A percentile compares a stretch with the other conserved stretches of the same genome.
These are phyloP conservation scores for Begonia peltatifolia DNA, from an alignment of 306 rosid species.

Conservation along the genomic window DNA sequence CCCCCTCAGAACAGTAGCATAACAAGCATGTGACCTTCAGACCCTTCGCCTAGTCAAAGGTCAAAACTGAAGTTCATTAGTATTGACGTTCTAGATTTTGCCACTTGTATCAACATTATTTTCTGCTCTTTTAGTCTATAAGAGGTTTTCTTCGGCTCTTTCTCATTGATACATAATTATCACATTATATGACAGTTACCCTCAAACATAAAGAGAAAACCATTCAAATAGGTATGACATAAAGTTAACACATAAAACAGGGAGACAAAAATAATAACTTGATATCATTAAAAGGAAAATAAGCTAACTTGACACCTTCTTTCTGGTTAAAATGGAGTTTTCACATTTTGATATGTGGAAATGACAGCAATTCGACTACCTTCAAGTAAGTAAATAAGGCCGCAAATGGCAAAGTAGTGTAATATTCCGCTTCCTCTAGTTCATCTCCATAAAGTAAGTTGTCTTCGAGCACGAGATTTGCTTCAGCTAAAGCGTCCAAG, in stretches of 20 bases:
- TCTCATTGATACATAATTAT: too few relatives aligned
- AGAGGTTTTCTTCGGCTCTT: too few relatives aligned
- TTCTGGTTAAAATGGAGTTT: neutral
- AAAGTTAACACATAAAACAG: too few relatives aligned
- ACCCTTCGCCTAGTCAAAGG: constrained; percentile 53
- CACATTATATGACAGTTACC: too few relatives aligned
- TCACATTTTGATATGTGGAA: neutral
- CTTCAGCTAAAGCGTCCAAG: constrained; percentile 53
- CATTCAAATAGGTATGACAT: constrained; percentile 13
- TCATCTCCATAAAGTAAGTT: constrained; percentile 45
- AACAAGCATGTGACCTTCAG: constrained; percentile 82
- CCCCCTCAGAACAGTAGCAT: constrained; percentile 93
- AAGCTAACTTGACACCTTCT: too few relatives aligned
- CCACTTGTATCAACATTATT: too few relatives aligned
- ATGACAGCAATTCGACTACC: constrained; percentile 21
- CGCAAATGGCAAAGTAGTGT: constrained; percentile 83
- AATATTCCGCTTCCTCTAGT: constrained; percentile 66
- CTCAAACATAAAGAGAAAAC: too few relatives aligned
- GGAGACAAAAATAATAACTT: too few relatives aligned
- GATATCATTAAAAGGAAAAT: too few relatives aligned
- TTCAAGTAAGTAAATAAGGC: constrained; percentile 74
- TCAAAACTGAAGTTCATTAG: too few relatives aligned
- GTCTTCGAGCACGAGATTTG: constrained; percentile 32
- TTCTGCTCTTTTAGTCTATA: too few relatives aligned
- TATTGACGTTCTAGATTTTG: too few relatives aligned